phyloP scores from a whole-genome alignment of 805 yeast species.

The Pichia insulana region DNA sequence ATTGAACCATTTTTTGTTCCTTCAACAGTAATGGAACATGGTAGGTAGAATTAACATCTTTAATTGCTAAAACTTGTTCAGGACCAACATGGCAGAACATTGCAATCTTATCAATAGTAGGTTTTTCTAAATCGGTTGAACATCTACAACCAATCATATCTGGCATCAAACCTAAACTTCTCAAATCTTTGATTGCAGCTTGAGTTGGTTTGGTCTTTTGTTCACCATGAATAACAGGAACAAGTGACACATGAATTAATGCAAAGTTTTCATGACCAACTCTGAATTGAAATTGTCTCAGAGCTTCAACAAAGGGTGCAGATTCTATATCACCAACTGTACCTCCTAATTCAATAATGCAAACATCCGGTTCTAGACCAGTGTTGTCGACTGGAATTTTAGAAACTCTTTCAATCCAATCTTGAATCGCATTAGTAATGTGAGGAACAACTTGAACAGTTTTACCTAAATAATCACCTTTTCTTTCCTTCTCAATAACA shows the following conservation, averaged over 20 bases:
- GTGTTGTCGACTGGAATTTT: slow-evolving; percentile 85
- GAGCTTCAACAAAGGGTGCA: slow-evolving; percentile 98
- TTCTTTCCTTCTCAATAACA: slow-evolving; percentile 90
- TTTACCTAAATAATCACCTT: slow-evolving; percentile 95
- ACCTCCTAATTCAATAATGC: slow-evolving; percentile 97
- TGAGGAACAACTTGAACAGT: slow-evolving; percentile 99
- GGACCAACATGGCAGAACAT: slow-evolving; percentile 99
- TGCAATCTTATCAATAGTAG: slow-evolving; percentile 91
- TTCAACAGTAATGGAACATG: slow-evolving; percentile 90
- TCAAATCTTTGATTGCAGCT: slow-evolving; percentile 94
- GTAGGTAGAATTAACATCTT: slow-evolving; percentile 93
- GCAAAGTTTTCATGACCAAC: slow-evolving; percentile 94
- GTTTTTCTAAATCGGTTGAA: slow-evolving; percentile 65
- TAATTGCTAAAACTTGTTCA: slow-evolving; percentile 95
- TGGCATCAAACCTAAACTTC: slow-evolving; percentile 90
- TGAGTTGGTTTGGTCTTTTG: slow-evolving; percentile 99
- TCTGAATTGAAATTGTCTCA: slow-evolving; percentile 97
- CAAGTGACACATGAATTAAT: slow-evolving; percentile 90
- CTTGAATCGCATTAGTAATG: slow-evolving; percentile 93
- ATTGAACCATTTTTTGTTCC: slow-evolving; percentile 77
- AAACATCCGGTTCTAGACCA: slow-evolving; percentile 86
- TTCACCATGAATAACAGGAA: slow-evolving; percentile 97
- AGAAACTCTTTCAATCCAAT: slow-evolving; percentile 94
- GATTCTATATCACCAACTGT: slow-evolving; percentile 98
- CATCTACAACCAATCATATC: slow-evolving; percentile 99